Percentiles rank a stretch among this genome's conserved stretches.
Conservation (phyloP, 495 filamentous ascomycete genomes). For the Platismatia glauca region DNA sequence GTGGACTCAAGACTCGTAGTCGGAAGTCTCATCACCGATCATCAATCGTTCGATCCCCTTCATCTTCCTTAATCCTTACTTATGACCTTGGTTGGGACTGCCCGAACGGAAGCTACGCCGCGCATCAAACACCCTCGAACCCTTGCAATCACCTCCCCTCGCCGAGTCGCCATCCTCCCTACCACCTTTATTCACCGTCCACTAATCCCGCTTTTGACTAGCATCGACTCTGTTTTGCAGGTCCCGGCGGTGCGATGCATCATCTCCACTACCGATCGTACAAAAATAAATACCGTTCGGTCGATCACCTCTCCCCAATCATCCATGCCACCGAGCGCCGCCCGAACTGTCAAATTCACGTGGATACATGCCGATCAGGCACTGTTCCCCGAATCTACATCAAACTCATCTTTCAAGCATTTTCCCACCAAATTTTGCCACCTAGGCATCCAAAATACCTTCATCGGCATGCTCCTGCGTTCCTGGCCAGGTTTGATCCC, state of each 20-base stretch:
- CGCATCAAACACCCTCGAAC: not conserved
- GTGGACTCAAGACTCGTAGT: not conserved
- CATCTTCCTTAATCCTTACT: too few relatives aligned
- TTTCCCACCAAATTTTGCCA: not conserved
- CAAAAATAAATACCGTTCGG: not conserved
- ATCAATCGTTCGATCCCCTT: too few relatives aligned
- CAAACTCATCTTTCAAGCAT: not conserved
- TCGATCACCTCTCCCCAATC: not conserved
- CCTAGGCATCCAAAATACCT: not conserved
- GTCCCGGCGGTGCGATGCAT: not conserved
- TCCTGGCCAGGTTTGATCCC: not conserved
- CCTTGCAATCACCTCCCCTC: not conserved
- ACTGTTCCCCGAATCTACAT: not conserved
- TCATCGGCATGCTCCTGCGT: not conserved
- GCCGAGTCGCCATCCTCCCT: too few relatives aligned
- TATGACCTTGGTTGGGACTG: too few relatives aligned
- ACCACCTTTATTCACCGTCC: too few relatives aligned
- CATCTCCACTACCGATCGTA: not conserved
- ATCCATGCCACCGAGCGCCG: not conserved
- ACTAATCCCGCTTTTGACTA: too few relatives aligned
- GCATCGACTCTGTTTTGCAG: not conserved
- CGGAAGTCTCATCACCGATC: too few relatives aligned
- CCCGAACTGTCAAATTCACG: constrained; percentile 1
- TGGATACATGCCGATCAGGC: constrained; percentile 2
- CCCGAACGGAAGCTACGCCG: not conserved